Base-by-base conservation (phyloP, 2,329 filamentous ascomycete species). In the Alternaria sp. region DNA sequence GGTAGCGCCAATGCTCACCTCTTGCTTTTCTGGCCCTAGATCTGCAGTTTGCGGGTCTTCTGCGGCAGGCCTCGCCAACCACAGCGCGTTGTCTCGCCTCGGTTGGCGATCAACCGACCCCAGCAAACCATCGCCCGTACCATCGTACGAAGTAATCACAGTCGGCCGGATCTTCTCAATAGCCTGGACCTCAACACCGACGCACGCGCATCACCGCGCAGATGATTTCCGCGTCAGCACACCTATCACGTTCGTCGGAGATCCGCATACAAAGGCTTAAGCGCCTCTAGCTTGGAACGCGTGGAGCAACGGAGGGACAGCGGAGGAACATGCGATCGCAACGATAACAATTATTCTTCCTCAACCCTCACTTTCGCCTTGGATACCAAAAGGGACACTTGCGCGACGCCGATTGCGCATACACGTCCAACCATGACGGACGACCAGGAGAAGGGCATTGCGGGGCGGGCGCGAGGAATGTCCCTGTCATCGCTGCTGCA, bases 401-500 rank as follows among this genome's bases (percentile, higher is more conserved):
- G 18, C 7, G 8, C 45, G 11, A 48, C 27, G 4, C 6, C 28
- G 18, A 20, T 3, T 10, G 28, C 45, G 11, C 45, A 34, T 34
- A 48, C 27, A 16, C 7, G 9, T 10, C 2, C 36, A 55, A 3
- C 22, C 34, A 68, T 68, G 66, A 20, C 62, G 27, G 44, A 64
- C 3, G 38, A 52, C 10, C 40, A 63, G 51, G 41, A 60, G 51
- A 62, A 55, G 46, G 55, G 57, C 22, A 50, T 68, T 20, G 20
- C 65, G 25, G 64, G 66, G 18, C 62, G 66, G 20, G 64, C 66
- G 8, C 74, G 75, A 18, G 61, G 73, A 20, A 70, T 71, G 16
- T 77, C 75, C n/a, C 16, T 40, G 20, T 57, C 74, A 34, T 75
- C 71, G 56, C 54, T 75, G 34, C 71, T 77, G 50, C 75, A 80